Base-by-base conservation (phyloP, 2,329 filamentous ascomycete species). In the Macrophomina phaseolina region DNA sequence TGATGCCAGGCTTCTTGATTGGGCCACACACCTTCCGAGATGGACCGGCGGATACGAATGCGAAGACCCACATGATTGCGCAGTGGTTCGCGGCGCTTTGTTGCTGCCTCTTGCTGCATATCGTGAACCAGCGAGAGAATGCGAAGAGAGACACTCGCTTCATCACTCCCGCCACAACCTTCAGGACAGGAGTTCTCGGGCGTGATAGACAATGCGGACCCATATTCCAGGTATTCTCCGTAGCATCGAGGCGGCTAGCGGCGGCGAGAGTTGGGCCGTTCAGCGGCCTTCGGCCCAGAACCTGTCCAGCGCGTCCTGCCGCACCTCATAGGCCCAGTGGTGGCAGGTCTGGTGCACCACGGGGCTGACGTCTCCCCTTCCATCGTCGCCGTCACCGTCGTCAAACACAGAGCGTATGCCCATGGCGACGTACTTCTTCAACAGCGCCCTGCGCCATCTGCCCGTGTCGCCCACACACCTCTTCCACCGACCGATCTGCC, bases 331-430 rank as follows among this genome's bases (percentile, higher is more conserved):
- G 0, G 82, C 84, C 85, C 84, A 86, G 70, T 87, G 84, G 71
- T 85, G 82, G 68, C 84, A 86, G 5, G 84, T 86, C 77, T 86
- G 84, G 75, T 86, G 84, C 71, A 86, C 81, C 1, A 85, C 84
- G 0, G 84, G 84, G 74, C 84, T 86, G 9, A 86, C 83, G 51
- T 84, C 81, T 3, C 65, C 70, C 16, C 30, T 71, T 8, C 74
- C 76, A 9, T 79, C 81, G 16, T 79, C 81, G 9, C 78, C 77
- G 1, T 71, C 76, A 0, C 77, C 78, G 68, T 80, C 78, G 67
- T 84, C 83, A 40, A 80, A 83, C 11, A 86, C 83, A 66, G 81
- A 81, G 60, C 77, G 76, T 1, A 86, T 81, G 3, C 84, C 83
- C 69, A 78, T 73, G 62, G 75, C 69, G 32, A 81, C 73, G 70